Evolutionary conservation across 2,329 filamentous ascomycete genomes (phyloP), one percentile per base, ranked within the genome.

Genomic region (Metarhizium rileyi): DNA sequence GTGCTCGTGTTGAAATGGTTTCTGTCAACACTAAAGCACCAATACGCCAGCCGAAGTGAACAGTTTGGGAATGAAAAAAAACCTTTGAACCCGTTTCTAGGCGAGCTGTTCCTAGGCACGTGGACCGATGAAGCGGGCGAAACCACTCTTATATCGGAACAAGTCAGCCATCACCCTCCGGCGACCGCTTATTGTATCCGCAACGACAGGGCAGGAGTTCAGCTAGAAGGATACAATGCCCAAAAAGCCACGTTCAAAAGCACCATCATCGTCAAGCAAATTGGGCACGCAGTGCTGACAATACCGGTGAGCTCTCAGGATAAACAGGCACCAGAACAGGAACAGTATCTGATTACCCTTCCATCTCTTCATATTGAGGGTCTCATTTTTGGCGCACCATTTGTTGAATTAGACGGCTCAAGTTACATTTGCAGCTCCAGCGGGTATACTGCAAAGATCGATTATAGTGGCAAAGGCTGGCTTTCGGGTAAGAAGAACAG

Each of bases 1-100:
- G 70, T 95, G 57, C 75, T 91, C 30, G 91, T 97, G n/a, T 73
- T 96, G 59, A 94, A 91, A 69, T 97, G 91, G 91, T 97, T 96
- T 71, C 71, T 97, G 49, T 90, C 83, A 61, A 95, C 90, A 3
- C 75, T 97, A 47, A 95, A 93, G 72, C 88, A 94, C 68, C 89
- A 95, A 65, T 83, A 84, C 61, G 79, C 80, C 51, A 81, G 75
- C 61, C 76, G 78, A 52, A 94, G 87, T 63, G 90, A 96, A 58
- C 73, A 82, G 59, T 83, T 77, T 55, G 90, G 89, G 46, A 93
- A 89, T 62, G 91, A 96, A 75, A 97, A 97, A 81, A 98, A 97
- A 75, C 91, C 91, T 2, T 72, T 98, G 52, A 97, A 98, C 64
- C 93, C 93, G 0, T 97, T 98, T 70, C 71, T 98, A 33, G 91